These are phyloP conservation scores for Prunella vulgaris DNA, from an alignment of 257 asterid species.

Conservation along the genomic window DNA sequence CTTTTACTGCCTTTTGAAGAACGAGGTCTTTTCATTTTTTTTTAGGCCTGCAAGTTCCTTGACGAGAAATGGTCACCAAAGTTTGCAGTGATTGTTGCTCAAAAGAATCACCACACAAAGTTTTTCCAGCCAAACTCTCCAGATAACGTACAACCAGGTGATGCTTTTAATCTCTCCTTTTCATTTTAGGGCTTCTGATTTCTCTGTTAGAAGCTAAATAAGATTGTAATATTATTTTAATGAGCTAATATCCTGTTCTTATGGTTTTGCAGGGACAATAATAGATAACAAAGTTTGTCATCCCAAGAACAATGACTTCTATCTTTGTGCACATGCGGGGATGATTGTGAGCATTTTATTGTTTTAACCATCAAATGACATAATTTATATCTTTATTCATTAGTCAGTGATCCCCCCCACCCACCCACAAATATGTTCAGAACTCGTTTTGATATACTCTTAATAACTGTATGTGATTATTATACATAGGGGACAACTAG, in stretches of 20 bases:
- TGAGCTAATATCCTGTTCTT: background rate
- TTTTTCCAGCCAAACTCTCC: slow-evolving; percentile 67
- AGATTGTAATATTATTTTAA: background rate
- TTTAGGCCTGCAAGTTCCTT: slow-evolving; percentile 72
- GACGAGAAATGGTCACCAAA: slow-evolving; percentile 72
- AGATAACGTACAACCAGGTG: slow-evolving; percentile 83
- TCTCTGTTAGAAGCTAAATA: background rate
- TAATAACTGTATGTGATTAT: background rate
- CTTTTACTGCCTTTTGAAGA: background rate
- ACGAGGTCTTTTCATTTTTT: background rate
- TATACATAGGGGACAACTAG: slow-evolving; percentile 56
- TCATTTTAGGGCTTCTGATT: background rate
- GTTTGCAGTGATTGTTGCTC: slow-evolving; percentile 70
- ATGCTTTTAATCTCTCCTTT: background rate
- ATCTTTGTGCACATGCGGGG: slow-evolving; percentile 77
- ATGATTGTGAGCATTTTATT: slow-evolving; percentile 49
- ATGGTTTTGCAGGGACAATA: slow-evolving; percentile 53
- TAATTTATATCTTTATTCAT: background rate
- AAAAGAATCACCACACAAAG: slow-evolving; percentile 80
- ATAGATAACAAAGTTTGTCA: slow-evolving; percentile 72
- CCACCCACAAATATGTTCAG: too few species aligned
- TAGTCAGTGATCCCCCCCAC: too few species aligned
- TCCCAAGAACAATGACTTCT: too few species aligned
- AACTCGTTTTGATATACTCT: too few species aligned
- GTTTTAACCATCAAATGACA: background rate